These are phyloP conservation scores for Ogataea neopini DNA, from an alignment of 805 yeast genomes.

Conservation along the genomic window DNA sequence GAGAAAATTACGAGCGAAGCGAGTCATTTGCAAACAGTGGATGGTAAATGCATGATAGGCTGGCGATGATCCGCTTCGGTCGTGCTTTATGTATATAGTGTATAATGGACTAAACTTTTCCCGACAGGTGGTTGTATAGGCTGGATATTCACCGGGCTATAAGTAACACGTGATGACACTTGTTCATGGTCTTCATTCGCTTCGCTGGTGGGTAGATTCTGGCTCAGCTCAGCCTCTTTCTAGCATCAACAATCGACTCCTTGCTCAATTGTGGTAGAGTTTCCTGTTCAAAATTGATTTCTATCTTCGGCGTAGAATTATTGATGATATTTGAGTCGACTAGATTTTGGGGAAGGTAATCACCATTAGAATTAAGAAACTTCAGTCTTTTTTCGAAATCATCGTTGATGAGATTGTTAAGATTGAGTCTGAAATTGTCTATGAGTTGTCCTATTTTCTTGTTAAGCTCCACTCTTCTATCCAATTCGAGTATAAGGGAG, in stretches of 20 bases:
- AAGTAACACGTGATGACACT: no score
- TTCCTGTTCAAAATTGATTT: slow-evolving; percentile 25
- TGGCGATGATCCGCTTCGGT: no score
- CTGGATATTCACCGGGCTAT: no score
- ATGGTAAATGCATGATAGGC: no score
- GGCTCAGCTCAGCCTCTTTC: slow-evolving; percentile 11
- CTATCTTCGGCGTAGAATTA: slow-evolving; percentile 26
- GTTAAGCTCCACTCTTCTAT: slow-evolving; percentile 48
- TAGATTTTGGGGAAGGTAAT: slow-evolving; percentile 50
- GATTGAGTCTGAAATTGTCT: slow-evolving; percentile 40
- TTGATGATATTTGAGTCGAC: slow-evolving; percentile 27
- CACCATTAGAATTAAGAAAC: slow-evolving; percentile 51
- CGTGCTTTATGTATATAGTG: no score
- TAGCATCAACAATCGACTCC: slow-evolving; percentile 23
- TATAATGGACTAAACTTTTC: no score
- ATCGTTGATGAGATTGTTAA: slow-evolving; percentile 41
- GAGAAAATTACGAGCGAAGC: neutral
- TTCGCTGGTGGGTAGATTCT: no score
- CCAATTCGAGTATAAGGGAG: slow-evolving; percentile 51
- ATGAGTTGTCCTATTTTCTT: slow-evolving; percentile 41
- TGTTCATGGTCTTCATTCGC: no score
- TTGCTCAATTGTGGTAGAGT: slow-evolving; percentile 22
- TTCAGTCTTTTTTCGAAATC: slow-evolving; percentile 45
- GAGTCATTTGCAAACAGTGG: no score
- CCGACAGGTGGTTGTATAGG: no score